Base-by-base conservation (phyloP, 305 asterid species). In the Fraxinus platypoda region DNA sequence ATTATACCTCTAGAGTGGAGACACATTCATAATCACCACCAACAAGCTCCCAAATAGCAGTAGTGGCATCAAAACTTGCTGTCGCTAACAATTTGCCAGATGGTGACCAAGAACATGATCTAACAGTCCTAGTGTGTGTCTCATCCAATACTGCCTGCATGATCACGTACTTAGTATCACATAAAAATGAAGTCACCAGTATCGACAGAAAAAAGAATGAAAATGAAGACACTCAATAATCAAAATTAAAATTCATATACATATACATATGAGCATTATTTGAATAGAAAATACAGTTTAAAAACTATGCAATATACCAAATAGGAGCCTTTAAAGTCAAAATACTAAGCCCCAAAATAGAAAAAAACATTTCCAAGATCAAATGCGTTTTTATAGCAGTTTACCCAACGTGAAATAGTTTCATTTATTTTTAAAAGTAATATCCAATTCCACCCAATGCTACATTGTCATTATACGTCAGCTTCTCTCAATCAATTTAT, bases 51-150 rank as follows among this genome's bases (percentile, higher is more conserved):
- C 94, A 93, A 9, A 95, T 83, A 66, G 94, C 94, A 83, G 95
- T 89, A 75, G 98, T 93, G 78, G 97, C 98, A 93, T 96, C 99
- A 84, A 94, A 94, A 86, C 98, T 94, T 66, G 97, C 93, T 8
- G 97, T 92, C 46, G 99, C 98, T 84, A 95, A 78, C 49, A 85
- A 84, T 30, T 88, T 91, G 31, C 97, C 95, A 0, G 88, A 86
- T 6, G 97, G 97, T 0, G 97, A 92, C 99, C 99, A 96, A 1
- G 91, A 90, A 46, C 99, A 96, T 19, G 97, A 92, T 87, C 99
- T 91, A 62, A 96, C 98, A 31, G 98, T 94, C 87, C 98, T 87
- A 66, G 90, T 90, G 83, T 94, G 99, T 34, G 93, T 87, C 57
- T 95, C 98, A 80, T 95, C 99, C 87, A 95, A 87, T 25, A 93